Evolutionary conservation across 2,329 filamentous ascomycete genomes (phyloP).

Genomic region (Paracorniculantispora psalliotae): DNA sequence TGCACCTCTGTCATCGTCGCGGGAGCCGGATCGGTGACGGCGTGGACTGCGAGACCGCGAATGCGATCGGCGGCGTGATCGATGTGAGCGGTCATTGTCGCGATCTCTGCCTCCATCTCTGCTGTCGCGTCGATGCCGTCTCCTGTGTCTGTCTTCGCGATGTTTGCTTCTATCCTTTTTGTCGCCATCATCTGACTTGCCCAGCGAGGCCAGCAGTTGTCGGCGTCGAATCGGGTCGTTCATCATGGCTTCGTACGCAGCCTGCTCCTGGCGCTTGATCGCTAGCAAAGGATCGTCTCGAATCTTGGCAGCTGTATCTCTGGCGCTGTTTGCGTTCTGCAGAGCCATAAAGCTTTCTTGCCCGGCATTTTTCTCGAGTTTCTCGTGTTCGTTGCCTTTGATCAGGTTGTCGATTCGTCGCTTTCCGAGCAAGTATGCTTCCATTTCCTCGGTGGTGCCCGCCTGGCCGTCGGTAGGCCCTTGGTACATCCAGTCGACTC

Average conservation of each 20-base stretch:
- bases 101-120: conserved; percentile 37
- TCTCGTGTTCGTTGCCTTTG: conserved; percentile 74
- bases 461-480: conserved; percentile 73
- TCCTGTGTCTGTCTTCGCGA: conserved; percentile 32
- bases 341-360: conserved; percentile 56
- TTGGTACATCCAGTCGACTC: conserved; percentile 98
- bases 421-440: conserved; percentile 90
- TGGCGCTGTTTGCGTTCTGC: conserved; percentile 65
- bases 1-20: conserved; percentile 16
- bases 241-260: conserved; percentile 74
- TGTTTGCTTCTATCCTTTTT: conserved; percentile 35
- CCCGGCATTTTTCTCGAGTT: conserved; percentile 68
- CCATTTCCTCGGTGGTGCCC: conserved; percentile 82
- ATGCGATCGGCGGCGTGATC: conserved; percentile 38
- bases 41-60: conserved; percentile 42
- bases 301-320: conserved; percentile 82
- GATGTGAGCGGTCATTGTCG: conserved; percentile 36
- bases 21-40: conserved; percentile 26
- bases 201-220: conserved; percentile 62
- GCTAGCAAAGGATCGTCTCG: conserved; percentile 86
- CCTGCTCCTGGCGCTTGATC: conserved; percentile 89
- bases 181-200: conserved; percentile 46
- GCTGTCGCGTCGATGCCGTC: conserved; percentile 40
- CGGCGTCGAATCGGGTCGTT: conserved; percentile 65
- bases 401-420: conserved; percentile 79